Evolutionary conservation across 805 yeast genomes (phyloP).

Genomic region (Debaryomyces hansenii): DNA sequence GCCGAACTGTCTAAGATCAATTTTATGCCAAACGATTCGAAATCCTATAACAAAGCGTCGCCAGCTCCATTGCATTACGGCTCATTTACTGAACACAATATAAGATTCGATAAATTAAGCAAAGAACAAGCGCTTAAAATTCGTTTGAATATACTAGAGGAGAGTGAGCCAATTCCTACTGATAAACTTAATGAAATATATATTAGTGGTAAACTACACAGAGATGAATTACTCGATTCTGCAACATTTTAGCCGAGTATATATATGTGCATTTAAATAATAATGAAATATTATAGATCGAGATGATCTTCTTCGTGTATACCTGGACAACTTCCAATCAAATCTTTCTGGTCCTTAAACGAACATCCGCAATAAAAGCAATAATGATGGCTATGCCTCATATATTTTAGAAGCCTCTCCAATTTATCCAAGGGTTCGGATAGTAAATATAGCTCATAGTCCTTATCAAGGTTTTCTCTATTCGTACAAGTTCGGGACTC

Average conservation of each 20-base stretch:
- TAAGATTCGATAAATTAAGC: slow-evolving; percentile 19
- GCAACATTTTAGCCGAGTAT: not conserved
- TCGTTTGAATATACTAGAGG: slow-evolving; percentile 11
- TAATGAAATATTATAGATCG: not conserved
- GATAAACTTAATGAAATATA: slow-evolving; percentile 17
- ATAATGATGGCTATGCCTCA: slow-evolving; percentile 40
- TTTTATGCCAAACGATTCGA: slow-evolving; percentile 7
- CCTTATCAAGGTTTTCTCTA: too few relatives aligned
- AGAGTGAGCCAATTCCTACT: slow-evolving; percentile 15
- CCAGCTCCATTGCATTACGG: slow-evolving; percentile 22
- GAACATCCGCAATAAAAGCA: slow-evolving; percentile 53
- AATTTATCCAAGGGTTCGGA: slow-evolving; percentile 22
- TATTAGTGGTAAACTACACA: slow-evolving; percentile 10
- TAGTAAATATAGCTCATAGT: not conserved
- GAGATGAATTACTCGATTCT: slow-evolving; percentile 9
- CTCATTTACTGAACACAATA: slow-evolving; percentile 8
- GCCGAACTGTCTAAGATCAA: slow-evolving; percentile 3
- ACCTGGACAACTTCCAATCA: slow-evolving; percentile 52
- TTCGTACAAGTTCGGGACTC: too few relatives aligned
- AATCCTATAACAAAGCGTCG: slow-evolving; percentile 10
- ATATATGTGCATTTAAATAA: not conserved
- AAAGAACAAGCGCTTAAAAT: slow-evolving; percentile 10
- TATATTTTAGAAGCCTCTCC: slow-evolving; percentile 31
- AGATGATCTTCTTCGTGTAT: slow-evolving; percentile 42
- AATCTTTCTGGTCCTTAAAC: slow-evolving; percentile 36